These are phyloP conservation scores for Colletotrichum sp. DNA, from an alignment of 2,329 filamentous ascomycete genomes.

Conservation along the genomic window DNA sequence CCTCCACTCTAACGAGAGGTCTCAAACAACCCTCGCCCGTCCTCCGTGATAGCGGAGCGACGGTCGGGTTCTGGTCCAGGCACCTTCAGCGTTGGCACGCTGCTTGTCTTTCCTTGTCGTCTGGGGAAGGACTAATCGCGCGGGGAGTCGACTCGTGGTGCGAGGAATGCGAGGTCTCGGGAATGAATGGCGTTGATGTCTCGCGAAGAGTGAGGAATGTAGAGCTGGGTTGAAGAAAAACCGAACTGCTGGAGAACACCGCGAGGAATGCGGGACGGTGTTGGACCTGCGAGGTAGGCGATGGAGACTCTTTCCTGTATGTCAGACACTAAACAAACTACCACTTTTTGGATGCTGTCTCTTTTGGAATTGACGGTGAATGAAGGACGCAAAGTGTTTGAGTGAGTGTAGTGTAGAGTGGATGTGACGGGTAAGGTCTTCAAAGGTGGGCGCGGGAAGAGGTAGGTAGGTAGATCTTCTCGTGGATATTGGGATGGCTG, in stretches of 20 bases:
- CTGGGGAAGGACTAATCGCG: neutral
- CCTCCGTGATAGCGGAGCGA: constrained; percentile 24
- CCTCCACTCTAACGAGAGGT: constrained; percentile 16
- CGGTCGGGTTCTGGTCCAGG: constrained; percentile 20
- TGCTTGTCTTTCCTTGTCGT: constrained; percentile 11
- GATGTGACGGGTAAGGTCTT: neutral
- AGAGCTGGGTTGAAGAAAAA: neutral
- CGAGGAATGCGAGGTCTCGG: neutral
- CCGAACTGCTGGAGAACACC: constrained; percentile 12
- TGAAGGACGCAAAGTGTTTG: neutral
- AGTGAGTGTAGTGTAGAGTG: neutral
- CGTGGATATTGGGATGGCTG: constrained; percentile 22
- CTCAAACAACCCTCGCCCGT: constrained; percentile 19
- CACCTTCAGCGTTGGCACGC: constrained; percentile 22
- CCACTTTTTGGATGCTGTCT: neutral
- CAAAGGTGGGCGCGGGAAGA: constrained; percentile 1
- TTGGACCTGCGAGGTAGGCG: constrained; percentile 4
- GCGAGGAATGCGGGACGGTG: constrained; percentile 24
- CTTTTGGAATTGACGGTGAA: neutral
- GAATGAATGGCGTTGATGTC: neutral
- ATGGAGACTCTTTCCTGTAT: neutral
- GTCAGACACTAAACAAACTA: constrained; percentile 20
- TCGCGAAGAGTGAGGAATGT: neutral
- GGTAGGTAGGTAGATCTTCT: neutral
- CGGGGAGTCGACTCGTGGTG: neutral